Evolutionary conservation across 768 basidiomycete genomes (phyloP).

Genomic region (Galerina marginata): DNA sequence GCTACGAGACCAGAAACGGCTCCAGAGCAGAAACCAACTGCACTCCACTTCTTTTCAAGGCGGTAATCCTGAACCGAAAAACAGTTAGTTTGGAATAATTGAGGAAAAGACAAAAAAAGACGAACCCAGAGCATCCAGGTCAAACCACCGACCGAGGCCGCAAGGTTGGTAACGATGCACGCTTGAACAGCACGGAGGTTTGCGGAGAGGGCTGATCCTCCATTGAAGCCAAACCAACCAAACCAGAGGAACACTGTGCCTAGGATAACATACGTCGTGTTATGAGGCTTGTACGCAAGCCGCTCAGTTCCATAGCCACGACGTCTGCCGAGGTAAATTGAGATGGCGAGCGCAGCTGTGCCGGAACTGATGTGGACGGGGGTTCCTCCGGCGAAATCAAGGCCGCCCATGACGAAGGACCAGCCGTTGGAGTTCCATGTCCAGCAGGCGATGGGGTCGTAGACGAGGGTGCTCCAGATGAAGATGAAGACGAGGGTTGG

Average conservation of each 20-base stretch:
- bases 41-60: conserved; percentile 91
- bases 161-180: conserved; percentile 92
- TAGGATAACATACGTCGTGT: conserved; percentile 90
- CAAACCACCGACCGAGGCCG: conserved; percentile 85
- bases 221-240: conserved; percentile 96
- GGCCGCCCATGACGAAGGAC: conserved; percentile 81
- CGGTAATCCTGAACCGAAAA: conserved; percentile 72
- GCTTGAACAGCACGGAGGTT: conserved; percentile 89
- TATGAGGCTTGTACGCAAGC: conserved; percentile 92
- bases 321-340: conserved; percentile 89
- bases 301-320: conserved; percentile 90
- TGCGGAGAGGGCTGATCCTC: conserved; percentile 88
- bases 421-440: conserved; percentile 87
- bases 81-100: neutral
- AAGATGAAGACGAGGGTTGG: conserved; percentile 92
- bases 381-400: conserved; percentile 94
- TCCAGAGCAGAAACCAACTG: conserved; percentile 95
- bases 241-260: conserved; percentile 96
- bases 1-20: conserved; percentile 91
- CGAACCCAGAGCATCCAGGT: conserved; percentile 91
- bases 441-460: conserved; percentile 96
- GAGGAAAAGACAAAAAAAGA: neutral
- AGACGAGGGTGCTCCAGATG: conserved; percentile 86
- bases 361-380: conserved; percentile 98
- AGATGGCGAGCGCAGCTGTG: conserved; percentile 88